Evolutionary conservation across 2,329 filamentous ascomycete species (phyloP), one percentile per base, ranked within the genome.

Genomic region (Calonectria naviculata): DNA sequence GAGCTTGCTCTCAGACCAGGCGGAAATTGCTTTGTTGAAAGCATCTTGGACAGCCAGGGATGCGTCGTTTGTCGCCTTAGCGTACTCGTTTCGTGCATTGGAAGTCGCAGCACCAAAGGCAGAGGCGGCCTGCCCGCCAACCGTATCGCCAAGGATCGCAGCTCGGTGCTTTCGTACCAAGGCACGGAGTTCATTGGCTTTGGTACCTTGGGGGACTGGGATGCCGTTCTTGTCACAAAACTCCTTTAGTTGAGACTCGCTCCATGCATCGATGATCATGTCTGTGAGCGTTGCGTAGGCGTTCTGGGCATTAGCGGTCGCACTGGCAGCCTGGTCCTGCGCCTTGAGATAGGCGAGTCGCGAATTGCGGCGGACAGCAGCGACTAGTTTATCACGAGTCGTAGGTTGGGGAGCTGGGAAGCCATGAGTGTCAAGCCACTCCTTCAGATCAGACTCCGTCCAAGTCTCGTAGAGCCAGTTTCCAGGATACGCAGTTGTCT

Each of bases 391-490:
- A 84, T 98, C 95, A 71, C 97, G 94, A 71, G 87, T 92, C 60
- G 91, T 91, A 34, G 95, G 93, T 82, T 98, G 96, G 71, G 97
- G 96, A 66, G 90, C 94, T 15, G 94, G 93, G 83, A 96, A 92
- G 63, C 97, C 97, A 76, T 95, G 91, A 76, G 93, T 92, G 79
- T 98, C 97, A 56, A 98, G 92, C 93, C 94, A 99, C 75, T 94
- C 90, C 88, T 98, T 98, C 73, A 98, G 86, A 61, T 98, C 96
- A 75, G 95, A 98, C 75, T 98, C 94, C 64, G 94, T 93, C 97
- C 97, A 99, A 9, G 93, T 88, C 71, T 92, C 89, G 81, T 98
- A 99, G 49, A 98, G 87, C 97, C 97, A 98, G 85, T 98, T 91
- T 44, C 97, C 97, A 38, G 97, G 97, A 80, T 98, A 98, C n/a